Evolutionary conservation across 202 grass and related monocot genomes (phyloP), one percentile per base, ranked within the genome.

Genomic region (Hordeum pubiflorum): DNA sequence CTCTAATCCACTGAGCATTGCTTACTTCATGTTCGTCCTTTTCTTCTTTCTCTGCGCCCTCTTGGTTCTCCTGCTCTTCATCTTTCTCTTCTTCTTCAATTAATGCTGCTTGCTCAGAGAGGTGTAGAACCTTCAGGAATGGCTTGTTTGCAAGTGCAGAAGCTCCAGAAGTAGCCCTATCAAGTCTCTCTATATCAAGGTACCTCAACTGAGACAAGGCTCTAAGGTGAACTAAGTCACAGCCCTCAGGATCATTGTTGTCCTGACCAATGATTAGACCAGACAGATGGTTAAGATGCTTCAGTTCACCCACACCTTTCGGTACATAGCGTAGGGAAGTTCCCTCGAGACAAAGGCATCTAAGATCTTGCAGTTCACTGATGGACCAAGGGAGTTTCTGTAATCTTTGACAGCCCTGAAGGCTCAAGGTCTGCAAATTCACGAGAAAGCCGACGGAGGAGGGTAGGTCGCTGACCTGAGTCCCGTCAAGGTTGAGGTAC

Each of bases 401-500:
- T 67, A 97, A 78, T 6, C n/a, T 87, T 73, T 85, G 80, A 76
- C 94, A 97, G 40, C 62, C 78, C 73, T 87, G 37, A 52, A 94
- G 77, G 58, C 82, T 92, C 58, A 97, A 83, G 33, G 87, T 97
- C 69, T 94, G 89, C 57, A 97, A 79, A 41, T 97, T 97, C 64
- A 81, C 58, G 3, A 97, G 91, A 77, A 79, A 88, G 18, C 91
- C 86, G 55, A 97, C 89, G 32, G 84, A 91, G 32, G 69, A 69
- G 18, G 94, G 89, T 57, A 97, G 34, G 44, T 87, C 86, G 60
- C 70, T 83, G 78, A 94, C 70, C 18, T 86, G 84, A 40, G 94
- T 92, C 76, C 79, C 70, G 54, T 97, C 91, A 86, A 97, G 94
- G 85, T 86, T 90, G 15, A 97, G 78, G 69, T 90, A 89, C 69